Evolutionary conservation across 768 basidiomycete genomes (phyloP), one percentile per base, ranked within the genome.

Genomic region (Lactarius indigo): DNA sequence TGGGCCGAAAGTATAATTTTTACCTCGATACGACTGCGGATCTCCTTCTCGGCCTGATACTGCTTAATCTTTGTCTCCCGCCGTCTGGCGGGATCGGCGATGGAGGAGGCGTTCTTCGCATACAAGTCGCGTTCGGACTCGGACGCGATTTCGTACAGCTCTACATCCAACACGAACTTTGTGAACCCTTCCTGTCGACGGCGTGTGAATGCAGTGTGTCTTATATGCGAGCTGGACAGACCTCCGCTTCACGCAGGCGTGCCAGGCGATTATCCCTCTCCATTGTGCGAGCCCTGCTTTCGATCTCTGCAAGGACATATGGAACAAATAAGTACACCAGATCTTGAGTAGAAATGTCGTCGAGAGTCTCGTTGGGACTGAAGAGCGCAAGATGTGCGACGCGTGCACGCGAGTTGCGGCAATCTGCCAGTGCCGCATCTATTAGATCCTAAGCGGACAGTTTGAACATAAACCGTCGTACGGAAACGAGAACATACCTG

Each of bases 41-140:
- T 77, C 41, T 91, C 89, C 76, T 92, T 96, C 77, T 96, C 94
- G 64, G 85, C 84, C 76, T 89, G 87, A 76, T 87, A 98, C 74
- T 96, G 95, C 68, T 85, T 87, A 69, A 99, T 97, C 80, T 97
- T 99, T 39, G 88, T 75, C 70, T 96, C 94, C 70, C 97, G 79
- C 64, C 90, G 82, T 73, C 83, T 85, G 1, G 85, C 83, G 23
- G 88, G 84, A 75, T 98, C 90, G 12, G 72, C 76, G 58, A 87
- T 76, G n/a, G 79, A 71, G 10, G 80, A 79, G 12, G 82, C 69
- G 61, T 80, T 82, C 57, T 81, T 81, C 54, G 77, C 78, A 70
- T 87, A 84, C 13, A 93, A 73, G 15, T 75, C 76, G 56, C 83
- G 83, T 70, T 92, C 89, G 2, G 81, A 79, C 37, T 83, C 80